phyloP scores from a whole-genome alignment of 2,329 filamentous ascomycete species.

The Cytospora paraplurivora region DNA sequence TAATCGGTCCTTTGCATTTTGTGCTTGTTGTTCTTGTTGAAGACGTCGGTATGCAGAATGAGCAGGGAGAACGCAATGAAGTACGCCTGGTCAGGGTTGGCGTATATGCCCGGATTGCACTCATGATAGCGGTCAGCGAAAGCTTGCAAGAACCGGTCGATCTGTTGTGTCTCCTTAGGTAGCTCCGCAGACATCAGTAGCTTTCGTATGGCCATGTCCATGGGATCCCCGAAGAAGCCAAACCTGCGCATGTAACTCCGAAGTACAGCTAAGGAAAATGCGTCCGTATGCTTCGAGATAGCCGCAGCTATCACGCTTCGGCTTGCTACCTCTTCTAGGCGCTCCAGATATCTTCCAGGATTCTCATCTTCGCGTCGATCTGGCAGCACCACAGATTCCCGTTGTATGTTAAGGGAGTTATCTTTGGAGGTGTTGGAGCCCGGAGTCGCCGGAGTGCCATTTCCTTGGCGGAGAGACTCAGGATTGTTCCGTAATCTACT shows the following conservation, averaged over 20 bases:
- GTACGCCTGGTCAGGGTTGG: conserved; percentile 90
- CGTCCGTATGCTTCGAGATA: conserved; percentile 81
- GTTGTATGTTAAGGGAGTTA: conserved; percentile 77
- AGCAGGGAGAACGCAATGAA: conserved; percentile 96
- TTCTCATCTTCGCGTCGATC: conserved; percentile 85
- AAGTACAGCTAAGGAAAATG: conserved; percentile 80
- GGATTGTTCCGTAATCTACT: conserved; percentile 79
- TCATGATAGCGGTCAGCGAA: conserved; percentile 98
- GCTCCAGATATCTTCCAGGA: conserved; percentile 82
- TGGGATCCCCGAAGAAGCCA: conserved; percentile 92
- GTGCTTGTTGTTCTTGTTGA: conserved; percentile 99
- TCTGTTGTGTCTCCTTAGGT: conserved; percentile 96
- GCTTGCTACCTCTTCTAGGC: conserved; percentile 77
- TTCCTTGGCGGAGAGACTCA: conserved; percentile 70
- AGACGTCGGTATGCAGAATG: conserved; percentile 97
- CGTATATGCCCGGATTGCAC: conserved; percentile 95
- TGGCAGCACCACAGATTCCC: conserved; percentile 72
- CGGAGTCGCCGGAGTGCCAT: conserved; percentile 69
- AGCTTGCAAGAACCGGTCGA: conserved; percentile 88
- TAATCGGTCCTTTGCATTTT: conserved; percentile 98
- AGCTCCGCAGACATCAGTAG: conserved; percentile 95
- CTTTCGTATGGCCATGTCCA: conserved; percentile 97
- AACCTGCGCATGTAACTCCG: conserved; percentile 96
- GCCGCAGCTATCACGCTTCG: conserved; percentile 82
- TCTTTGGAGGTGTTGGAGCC: conserved; percentile 73